phyloP scores from a whole-genome alignment of 345 rosid species.

The Turritis glabra region DNA sequence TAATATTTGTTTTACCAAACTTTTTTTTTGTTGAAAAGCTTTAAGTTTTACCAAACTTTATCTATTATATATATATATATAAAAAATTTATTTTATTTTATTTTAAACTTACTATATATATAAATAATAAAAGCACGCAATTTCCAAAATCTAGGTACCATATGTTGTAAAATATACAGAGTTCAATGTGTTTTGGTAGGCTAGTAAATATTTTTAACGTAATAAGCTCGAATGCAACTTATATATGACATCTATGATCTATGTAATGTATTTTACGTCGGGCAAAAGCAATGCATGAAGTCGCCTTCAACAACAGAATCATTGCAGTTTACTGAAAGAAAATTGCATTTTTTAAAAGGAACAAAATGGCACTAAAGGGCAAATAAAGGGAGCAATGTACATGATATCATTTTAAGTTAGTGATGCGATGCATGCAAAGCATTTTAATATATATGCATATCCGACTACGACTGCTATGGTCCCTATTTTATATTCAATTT shows the following conservation, averaged over 20 bases:
- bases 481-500: slow-evolving; percentile 16
- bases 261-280: slow-evolving; percentile 59
- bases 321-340: slow-evolving; percentile 34
- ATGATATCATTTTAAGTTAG: slow-evolving; percentile 34
- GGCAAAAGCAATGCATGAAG: slow-evolving; percentile 90
- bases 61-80: not conserved
- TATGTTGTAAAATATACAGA: not conserved
- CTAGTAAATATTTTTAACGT: slow-evolving; percentile 2
- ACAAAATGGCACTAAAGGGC: slow-evolving; percentile 33
- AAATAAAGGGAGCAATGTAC: slow-evolving; percentile 36
- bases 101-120: too few relatives aligned
- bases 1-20: not conserved
- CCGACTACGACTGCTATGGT: slow-evolving; percentile 38
- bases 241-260: not conserved
- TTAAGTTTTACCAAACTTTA: not conserved
- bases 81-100: too few relatives aligned
- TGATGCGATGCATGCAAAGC: slow-evolving; percentile 46
- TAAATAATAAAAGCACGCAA: not conserved
- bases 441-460: slow-evolving; percentile 22
- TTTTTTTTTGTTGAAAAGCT: too few relatives aligned
- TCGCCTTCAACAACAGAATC: slow-evolving; percentile 60
- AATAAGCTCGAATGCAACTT: not conserved
- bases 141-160: slow-evolving; percentile 11
- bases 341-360: slow-evolving; percentile 24
- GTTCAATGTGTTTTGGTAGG: not conserved